Conservation (phyloP, 345 rosid genomes). For the Eucalyptus tenuipes region DNA sequence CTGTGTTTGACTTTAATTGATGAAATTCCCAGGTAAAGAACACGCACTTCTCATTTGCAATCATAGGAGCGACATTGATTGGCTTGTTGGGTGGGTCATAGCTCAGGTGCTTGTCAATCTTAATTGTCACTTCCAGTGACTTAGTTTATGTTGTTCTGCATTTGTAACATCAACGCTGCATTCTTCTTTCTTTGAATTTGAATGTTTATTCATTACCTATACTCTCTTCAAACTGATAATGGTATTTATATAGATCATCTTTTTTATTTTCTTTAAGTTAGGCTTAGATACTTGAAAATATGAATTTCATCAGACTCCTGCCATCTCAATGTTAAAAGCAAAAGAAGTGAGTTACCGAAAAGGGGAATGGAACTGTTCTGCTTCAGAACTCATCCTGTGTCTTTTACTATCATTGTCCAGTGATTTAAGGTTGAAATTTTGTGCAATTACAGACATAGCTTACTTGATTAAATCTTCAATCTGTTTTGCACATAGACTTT, state of each 20-base stretch:
- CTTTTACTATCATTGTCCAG: background rate
- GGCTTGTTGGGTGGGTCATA: slow-evolving; percentile 93
- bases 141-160: background rate
- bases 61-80: slow-evolving; percentile 87
- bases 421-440: background rate
- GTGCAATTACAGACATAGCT: background rate
- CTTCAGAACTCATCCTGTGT: background rate
- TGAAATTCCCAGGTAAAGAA: slow-evolving; percentile 53
- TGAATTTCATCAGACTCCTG: background rate
- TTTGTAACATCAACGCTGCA: background rate
- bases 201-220: background rate
- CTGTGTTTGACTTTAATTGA: background rate
- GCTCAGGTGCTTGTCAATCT: slow-evolving; percentile 56
- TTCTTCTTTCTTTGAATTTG: background rate
- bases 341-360: background rate
- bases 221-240: background rate
- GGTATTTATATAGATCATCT: background rate
- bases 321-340: background rate
- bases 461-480: background rate
- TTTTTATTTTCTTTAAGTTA: background rate
- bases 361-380: background rate
- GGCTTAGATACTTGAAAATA: background rate
- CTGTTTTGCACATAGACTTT: background rate
- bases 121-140: background rate
- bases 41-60: slow-evolving; percentile 78